These are phyloP conservation scores for Inga oerstediana DNA, from an alignment of 306 rosid species.

Conservation along the genomic window DNA sequence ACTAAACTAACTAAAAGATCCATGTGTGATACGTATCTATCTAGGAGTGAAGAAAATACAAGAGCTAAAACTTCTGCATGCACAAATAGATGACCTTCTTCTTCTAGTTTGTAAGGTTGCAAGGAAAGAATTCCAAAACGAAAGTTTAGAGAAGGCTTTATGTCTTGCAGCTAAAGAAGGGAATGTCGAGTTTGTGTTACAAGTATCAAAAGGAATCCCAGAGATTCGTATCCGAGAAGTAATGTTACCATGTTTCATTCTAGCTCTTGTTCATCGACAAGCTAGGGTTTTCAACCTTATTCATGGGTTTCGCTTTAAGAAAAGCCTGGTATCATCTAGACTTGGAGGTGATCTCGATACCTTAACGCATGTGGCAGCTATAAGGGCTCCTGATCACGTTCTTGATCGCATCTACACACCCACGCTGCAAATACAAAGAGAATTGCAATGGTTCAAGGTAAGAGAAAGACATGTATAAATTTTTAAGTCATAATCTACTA, in stretches of 20 bases:
- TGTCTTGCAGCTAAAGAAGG: too few relatives aligned
- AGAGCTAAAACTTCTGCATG: background rate
- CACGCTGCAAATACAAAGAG: background rate
- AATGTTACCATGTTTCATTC: too few relatives aligned
- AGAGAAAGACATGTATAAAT: too few relatives aligned
- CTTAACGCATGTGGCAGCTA: background rate
- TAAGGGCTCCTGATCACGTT: background rate
- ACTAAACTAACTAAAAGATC: background rate
- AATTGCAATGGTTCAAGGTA: background rate
- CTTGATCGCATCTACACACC: background rate
- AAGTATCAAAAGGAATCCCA: background rate
- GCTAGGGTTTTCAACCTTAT: background rate
- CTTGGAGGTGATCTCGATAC: too few relatives aligned
- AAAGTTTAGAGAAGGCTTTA: accelerated
- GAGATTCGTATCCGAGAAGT: accelerated
- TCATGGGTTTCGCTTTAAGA: background rate
- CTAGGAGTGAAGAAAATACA: background rate
- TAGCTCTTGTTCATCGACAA: too few relatives aligned
- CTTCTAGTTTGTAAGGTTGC: background rate
- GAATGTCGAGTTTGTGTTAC: background rate
- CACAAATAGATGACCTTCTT: background rate
- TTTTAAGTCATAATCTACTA: background rate
- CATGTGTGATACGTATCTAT: background rate
- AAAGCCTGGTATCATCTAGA: too few relatives aligned
- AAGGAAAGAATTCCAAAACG: background rate